Evolutionary conservation across 2,329 filamentous ascomycete species (phyloP).

Genomic region (Claviceps humidiphila): DNA sequence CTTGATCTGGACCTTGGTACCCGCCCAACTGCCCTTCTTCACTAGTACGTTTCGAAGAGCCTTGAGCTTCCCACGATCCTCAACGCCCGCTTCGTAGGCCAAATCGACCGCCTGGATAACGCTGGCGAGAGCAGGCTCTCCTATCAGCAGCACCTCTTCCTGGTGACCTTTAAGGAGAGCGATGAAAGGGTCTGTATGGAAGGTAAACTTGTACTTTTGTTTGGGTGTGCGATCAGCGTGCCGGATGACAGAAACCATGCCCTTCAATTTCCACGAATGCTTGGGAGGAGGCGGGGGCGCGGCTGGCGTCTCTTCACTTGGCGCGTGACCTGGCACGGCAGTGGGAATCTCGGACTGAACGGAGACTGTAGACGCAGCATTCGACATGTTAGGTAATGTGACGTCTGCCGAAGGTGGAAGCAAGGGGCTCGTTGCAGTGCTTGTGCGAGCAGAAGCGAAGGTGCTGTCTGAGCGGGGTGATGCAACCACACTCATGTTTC

Average conservation of each 20-base stretch:
- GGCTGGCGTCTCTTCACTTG: conserved; percentile 33
- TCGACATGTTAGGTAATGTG: conserved; percentile 11
- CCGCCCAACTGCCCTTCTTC: conserved; percentile 87
- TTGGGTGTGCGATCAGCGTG: conserved; percentile 97
- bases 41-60: conserved; percentile 74
- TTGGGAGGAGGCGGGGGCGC: conserved; percentile 59
- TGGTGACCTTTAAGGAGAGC: conserved; percentile 89
- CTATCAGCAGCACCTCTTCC: conserved; percentile 89
- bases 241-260: conserved; percentile 89
- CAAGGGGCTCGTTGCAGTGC: conserved; percentile 21
- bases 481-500: conserved; percentile 15
- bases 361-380: conserved; percentile 23
- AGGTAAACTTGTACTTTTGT: conserved; percentile 99
- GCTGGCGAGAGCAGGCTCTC: conserved; percentile 75
- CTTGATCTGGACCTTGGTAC: conserved; percentile 98
- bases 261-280: conserved; percentile 95
- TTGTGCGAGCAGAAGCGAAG: conserved; percentile 21
- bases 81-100: conserved; percentile 64
- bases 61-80: conserved; percentile 78
- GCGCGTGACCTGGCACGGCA: conserved; percentile 8
- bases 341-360: conserved; percentile 18
- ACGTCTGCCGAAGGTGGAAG: conserved; percentile 21
- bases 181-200: conserved; percentile 92
- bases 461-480: conserved; percentile 21
- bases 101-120: conserved; percentile 78